phyloP scores from a whole-genome alignment of 2,329 filamentous ascomycete species.

The Graphium sp. region DNA sequence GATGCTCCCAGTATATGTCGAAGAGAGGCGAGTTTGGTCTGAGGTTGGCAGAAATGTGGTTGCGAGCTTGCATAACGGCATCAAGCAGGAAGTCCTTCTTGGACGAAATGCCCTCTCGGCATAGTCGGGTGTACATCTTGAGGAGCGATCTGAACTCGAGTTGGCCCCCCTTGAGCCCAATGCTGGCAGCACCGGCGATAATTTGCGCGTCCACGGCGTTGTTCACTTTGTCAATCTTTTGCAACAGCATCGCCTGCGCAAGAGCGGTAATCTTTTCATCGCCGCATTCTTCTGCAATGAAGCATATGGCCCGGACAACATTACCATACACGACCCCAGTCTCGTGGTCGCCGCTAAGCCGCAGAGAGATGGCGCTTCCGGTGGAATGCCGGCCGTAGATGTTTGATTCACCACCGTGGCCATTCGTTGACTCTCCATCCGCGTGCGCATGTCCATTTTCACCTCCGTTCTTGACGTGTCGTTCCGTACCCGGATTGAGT shows the following conservation, averaged over 20 bases:
- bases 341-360: slow-evolving; percentile 62
- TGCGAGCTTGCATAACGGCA: slow-evolving; percentile 67
- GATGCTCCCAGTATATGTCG: slow-evolving; percentile 65
- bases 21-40: slow-evolving; percentile 58
- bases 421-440: no score
- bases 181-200: slow-evolving; percentile 60
- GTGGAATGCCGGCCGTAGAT: slow-evolving; percentile 43
- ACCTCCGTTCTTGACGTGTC: slow-evolving; percentile 35
- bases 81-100: slow-evolving; percentile 50
- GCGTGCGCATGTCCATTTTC: no score
- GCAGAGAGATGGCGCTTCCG: slow-evolving; percentile 67
- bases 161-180: slow-evolving; percentile 62
- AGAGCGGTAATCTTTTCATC: slow-evolving; percentile 89
- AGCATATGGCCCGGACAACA: slow-evolving; percentile 88
- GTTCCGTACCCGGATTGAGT: slow-evolving; percentile 54
- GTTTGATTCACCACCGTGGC: slow-evolving; percentile 20
- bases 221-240: slow-evolving; percentile 81
- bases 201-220: slow-evolving; percentile 69
- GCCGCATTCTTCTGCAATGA: slow-evolving; percentile 64
- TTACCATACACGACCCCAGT: slow-evolving; percentile 62
- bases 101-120: slow-evolving; percentile 54
- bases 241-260: slow-evolving; percentile 88
- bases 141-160: slow-evolving; percentile 75
- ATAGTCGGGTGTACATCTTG: slow-evolving; percentile 64
- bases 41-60: slow-evolving; percentile 56